Evolutionary conservation across 1,284 basidiomycete genomes (phyloP).

Genomic region (Trichosporon coremiiforme): DNA sequence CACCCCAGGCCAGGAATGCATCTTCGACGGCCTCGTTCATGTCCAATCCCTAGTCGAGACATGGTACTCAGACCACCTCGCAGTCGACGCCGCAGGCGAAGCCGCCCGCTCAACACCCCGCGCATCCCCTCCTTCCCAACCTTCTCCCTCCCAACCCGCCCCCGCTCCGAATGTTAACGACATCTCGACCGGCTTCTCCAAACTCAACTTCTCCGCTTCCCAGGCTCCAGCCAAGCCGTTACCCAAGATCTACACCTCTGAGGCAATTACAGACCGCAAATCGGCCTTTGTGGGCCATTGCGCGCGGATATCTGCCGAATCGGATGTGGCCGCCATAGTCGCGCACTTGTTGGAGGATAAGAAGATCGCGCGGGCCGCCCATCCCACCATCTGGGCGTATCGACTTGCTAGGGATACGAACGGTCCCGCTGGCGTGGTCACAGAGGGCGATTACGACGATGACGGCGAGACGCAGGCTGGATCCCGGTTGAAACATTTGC

Average conservation of each 20-base stretch:
- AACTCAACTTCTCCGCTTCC: background rate
- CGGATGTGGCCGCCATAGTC: slow-evolving; percentile 73
- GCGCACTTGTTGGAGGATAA: slow-evolving; percentile 70
- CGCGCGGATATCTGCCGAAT: slow-evolving; percentile 73
- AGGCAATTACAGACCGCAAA: slow-evolving; percentile 79
- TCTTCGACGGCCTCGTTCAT: slow-evolving; percentile 83
- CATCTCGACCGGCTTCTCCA: slow-evolving; percentile 19
- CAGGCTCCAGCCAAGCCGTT: slow-evolving; percentile 17
- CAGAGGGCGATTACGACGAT: slow-evolving; percentile 75
- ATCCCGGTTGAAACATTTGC: slow-evolving; percentile 76
- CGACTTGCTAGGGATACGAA: slow-evolving; percentile 49
- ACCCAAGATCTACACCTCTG: slow-evolving; percentile 64
- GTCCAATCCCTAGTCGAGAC: slow-evolving; percentile 67
- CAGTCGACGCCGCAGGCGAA: slow-evolving; percentile 63
- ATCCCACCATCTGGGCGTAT: slow-evolving; percentile 84
- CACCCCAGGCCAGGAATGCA: slow-evolving; percentile 71
- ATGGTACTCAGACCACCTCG: slow-evolving; percentile 73
- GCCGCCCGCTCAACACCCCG: slow-evolving; percentile 58
- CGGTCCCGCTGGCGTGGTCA: slow-evolving; percentile 45
- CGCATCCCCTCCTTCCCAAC: background rate
- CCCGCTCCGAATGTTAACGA: background rate
- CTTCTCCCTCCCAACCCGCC: background rate
- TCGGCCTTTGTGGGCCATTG: slow-evolving; percentile 81
- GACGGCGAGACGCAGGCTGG: slow-evolving; percentile 91
- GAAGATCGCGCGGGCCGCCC: slow-evolving; percentile 66